Percentiles rank a stretch among this genome's conserved stretches.
Conservation (phyloP, 805 yeast species). For the Ogataea trehalophila region DNA sequence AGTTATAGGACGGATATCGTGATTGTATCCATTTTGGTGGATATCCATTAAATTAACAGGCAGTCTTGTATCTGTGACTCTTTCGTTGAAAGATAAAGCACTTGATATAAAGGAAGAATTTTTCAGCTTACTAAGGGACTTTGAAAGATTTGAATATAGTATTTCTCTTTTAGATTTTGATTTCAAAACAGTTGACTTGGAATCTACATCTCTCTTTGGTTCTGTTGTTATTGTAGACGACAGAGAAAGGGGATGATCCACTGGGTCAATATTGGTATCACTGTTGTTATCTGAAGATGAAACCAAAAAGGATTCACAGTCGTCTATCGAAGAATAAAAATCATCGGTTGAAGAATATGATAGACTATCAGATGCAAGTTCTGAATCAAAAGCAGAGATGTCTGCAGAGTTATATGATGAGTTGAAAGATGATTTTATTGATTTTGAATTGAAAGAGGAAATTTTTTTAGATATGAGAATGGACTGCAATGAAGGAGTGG, state of each 20-base stretch:
- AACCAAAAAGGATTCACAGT: background rate
- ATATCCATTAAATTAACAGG: constrained; percentile 4
- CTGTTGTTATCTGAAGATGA: background rate
- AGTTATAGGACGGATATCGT: background rate
- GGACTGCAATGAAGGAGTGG: constrained; percentile 14
- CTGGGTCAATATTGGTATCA: background rate
- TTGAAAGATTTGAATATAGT: constrained; percentile 8
- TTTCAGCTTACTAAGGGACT: constrained; percentile 10
- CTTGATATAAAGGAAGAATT: constrained; percentile 5
- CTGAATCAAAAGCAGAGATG: background rate
- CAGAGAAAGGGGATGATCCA: constrained; percentile 1
- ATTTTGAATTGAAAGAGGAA: constrained; percentile 8
- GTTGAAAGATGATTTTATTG: constrained; percentile 1
- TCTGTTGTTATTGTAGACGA: background rate
- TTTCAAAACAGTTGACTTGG: background rate
- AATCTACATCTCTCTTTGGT: background rate
- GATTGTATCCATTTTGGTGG: background rate
- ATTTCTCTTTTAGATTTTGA: constrained; percentile 6
- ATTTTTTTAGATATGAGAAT: constrained; percentile 6
- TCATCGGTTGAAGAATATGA: background rate
- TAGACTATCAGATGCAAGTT: background rate
- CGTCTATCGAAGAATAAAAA: background rate
- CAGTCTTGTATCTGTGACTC: constrained; percentile 12
- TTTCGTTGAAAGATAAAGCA: constrained; percentile 13
- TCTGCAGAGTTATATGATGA: constrained; percentile 3